Base-by-base conservation (phyloP, 768 basidiomycete species). In the Naematelia aurantialba region DNA sequence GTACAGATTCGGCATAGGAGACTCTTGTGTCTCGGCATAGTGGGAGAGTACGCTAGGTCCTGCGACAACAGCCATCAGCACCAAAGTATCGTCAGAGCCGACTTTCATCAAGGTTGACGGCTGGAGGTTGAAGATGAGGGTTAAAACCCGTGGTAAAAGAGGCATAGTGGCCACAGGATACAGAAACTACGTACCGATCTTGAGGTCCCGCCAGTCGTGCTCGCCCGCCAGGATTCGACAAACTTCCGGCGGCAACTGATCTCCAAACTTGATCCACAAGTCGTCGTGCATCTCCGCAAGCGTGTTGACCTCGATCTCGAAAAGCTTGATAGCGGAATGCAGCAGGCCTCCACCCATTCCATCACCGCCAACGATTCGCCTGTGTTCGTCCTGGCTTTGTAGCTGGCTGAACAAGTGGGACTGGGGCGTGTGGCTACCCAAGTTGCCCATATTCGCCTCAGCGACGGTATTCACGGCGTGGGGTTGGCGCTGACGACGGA, bases 301-400 rank as follows among this genome's bases (percentile, higher is more conserved):
- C 5, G 63, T 66, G 39, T 72, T 72, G 17, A 72, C 68, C 55
- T 72, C 70, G 29, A 72, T 60, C 53, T 72, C 70, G 45, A 72
- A 72, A 24, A 72, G 45, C n/a, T 51, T 54, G 26, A 59, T 64
- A 25, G 57, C 52, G 22, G 60, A 51, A 45, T 69, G 30, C 17
- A 72, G 30, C n/a, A 72, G 45, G 11, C 49, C 66, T 10, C 63
- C 62, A 10, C 68, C 70, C 13, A 42, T 17, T 14, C 67, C 70
- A 57, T 68, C 67, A 17, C 70, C 70, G 22, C 69, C 69, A 5
- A 71, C 65, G 3, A 68, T 44, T 29, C 46, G 19, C 21, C 55
- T 8, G 3, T 47, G 52, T 10, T 60, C 60, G 26, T 47, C 49
- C 19, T 31, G 31, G 34, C 8, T 39, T 17, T 39, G n/a, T n/a